Conservation (phyloP, 2,329 filamentous ascomycete genomes). For the Penicillium psychrosexuale region DNA sequence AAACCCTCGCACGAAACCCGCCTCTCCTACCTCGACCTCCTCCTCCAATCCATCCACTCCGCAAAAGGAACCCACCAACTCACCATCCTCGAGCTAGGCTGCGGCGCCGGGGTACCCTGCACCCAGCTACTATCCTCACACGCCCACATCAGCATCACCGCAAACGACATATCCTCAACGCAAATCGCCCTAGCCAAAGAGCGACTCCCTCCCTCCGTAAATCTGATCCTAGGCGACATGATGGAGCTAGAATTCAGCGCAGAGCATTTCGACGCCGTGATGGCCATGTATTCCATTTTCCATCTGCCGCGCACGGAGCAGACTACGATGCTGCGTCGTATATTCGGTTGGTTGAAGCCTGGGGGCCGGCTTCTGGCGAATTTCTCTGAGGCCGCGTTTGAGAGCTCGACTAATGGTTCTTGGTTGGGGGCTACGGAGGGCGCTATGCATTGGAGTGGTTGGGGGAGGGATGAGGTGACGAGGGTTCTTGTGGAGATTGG, state of each 20-base stretch:
- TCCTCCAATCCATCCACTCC: constrained; percentile 24
- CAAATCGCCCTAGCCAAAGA: constrained; percentile 39
- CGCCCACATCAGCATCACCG: constrained; percentile 31
- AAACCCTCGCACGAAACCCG: constrained; percentile 26
- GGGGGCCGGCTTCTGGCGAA: constrained; percentile 53
- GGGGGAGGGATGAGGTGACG: constrained; percentile 35
- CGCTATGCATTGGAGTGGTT: constrained; percentile 43
- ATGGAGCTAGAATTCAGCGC: constrained; percentile 34
- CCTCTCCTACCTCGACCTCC: constrained; percentile 29
- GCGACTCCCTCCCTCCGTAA: constrained; percentile 22
- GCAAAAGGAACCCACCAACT: not conserved
- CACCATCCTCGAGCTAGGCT: constrained; percentile 42
- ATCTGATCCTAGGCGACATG: constrained; percentile 44
- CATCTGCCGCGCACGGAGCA: constrained; percentile 56
- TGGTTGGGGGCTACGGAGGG: constrained; percentile 36
- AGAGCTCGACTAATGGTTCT: constrained; percentile 10
- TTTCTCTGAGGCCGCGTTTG: constrained; percentile 36
- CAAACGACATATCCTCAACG: constrained; percentile 43
- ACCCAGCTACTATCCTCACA: constrained; percentile 22
- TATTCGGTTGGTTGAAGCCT: constrained; percentile 51
- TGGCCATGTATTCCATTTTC: constrained; percentile 55
- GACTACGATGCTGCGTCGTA: constrained; percentile 43
- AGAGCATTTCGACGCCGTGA: constrained; percentile 47
- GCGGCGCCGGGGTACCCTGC: constrained; percentile 40
- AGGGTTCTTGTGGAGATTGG: constrained; percentile 25